Percentiles rank a stretch among this genome's conserved stretches.
Evolutionary conservation across 495 filamentous ascomycete genomes (phyloP).

Genomic region (Lasiosphaeria miniovina): DNA sequence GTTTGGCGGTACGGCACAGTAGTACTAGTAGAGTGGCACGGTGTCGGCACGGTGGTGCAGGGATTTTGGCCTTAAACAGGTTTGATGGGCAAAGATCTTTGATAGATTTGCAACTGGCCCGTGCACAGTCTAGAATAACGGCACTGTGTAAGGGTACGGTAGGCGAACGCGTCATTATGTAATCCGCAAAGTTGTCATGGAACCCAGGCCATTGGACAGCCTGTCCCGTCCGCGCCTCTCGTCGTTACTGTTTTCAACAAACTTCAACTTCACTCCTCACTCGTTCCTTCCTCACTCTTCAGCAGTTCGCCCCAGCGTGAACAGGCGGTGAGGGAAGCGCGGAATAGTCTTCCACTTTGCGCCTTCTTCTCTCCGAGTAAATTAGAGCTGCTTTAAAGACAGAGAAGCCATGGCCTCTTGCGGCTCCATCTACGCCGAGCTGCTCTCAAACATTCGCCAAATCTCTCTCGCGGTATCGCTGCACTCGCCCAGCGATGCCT

Average conservation of each 20-base stretch:
- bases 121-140: too few relatives aligned
- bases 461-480: slow-evolving; percentile 72
- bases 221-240: too few relatives aligned
- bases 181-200: too few relatives aligned
- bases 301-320: too few relatives aligned
- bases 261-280: too few relatives aligned
- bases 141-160: too few relatives aligned
- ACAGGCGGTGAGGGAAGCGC: not conserved
- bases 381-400: not conserved
- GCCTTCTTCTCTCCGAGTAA: not conserved
- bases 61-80: not conserved
- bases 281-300: too few relatives aligned
- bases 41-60: not conserved
- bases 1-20: not conserved
- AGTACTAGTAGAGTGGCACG: not conserved
- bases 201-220: too few relatives aligned
- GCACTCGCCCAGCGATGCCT: slow-evolving; percentile 42
- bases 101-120: too few relatives aligned
- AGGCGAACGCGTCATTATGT: too few relatives aligned
- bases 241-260: too few relatives aligned
- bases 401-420: slow-evolving; percentile 17
- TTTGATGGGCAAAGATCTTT: too few relatives aligned
- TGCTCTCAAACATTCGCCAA: slow-evolving; percentile 81
- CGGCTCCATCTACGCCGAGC: slow-evolving; percentile 70
- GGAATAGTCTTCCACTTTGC: not conserved